Evolutionary conservation across 164 flowering plant species (phyloP).

Genomic region (Stephania yunnanensis): DNA sequence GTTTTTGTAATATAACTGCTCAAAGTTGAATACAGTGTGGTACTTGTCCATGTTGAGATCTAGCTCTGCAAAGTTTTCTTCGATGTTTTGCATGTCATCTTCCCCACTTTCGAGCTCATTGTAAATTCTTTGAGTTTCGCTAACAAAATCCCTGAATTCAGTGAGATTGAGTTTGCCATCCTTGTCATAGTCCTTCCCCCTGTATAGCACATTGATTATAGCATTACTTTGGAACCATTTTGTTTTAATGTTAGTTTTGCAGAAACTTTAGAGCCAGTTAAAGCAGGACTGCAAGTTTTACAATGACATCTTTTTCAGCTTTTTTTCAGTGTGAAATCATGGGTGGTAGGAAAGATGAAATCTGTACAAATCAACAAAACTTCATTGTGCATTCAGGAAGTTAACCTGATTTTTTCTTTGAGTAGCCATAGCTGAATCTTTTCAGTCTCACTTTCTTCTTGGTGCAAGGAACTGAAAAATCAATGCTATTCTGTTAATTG

Average conservation of each 20-base stretch:
- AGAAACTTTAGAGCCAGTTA: too few relatives aligned
- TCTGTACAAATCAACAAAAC: not conserved
- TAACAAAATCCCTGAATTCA: slow-evolving; percentile 40
- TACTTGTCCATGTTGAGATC: slow-evolving; percentile 49
- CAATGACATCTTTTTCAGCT: not conserved
- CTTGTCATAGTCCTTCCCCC: slow-evolving; percentile 43
- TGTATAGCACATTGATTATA: slow-evolving; percentile 9
- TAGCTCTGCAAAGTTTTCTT: slow-evolving; percentile 43
- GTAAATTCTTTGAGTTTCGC: slow-evolving; percentile 29
- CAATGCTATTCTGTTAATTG: not conserved
- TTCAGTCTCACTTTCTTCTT: slow-evolving; percentile 52
- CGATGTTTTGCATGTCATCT: slow-evolving; percentile 20
- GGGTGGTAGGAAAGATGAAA: not conserved
- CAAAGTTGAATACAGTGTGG: not conserved
- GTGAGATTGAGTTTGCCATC: slow-evolving; percentile 43
- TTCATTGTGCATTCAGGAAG: not conserved
- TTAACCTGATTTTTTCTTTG: slow-evolving; percentile 42
- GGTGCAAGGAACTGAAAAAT: slow-evolving; percentile 52
- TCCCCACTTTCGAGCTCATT: slow-evolving; percentile 29
- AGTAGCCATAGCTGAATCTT: slow-evolving; percentile 42
- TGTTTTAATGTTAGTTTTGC: too few relatives aligned
- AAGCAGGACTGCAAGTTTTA: too few relatives aligned
- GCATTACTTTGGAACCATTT: too few relatives aligned
- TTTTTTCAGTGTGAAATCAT: not conserved
- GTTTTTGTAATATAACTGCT: not conserved